Conservation (phyloP, 2,329 filamentous ascomycete species). For the Aspergillus versicolor region DNA sequence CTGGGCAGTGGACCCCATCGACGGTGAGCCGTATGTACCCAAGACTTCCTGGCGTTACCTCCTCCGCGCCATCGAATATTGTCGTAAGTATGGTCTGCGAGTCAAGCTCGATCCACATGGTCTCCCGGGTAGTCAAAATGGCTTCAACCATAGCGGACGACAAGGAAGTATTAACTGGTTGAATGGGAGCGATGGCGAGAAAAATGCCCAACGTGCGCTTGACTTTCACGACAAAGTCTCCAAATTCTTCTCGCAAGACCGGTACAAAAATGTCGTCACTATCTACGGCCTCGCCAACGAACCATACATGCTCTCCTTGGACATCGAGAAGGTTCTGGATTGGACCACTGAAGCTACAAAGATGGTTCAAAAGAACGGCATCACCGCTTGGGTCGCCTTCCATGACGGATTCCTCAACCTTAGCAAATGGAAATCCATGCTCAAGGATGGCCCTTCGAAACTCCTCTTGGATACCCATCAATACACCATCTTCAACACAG, state of each 20-base stretch:
- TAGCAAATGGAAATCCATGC: constrained; percentile 81
- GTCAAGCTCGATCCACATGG: constrained; percentile 92
- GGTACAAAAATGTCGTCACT: constrained; percentile 86
- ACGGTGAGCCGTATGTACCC: constrained; percentile 81
- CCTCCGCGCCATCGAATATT: constrained; percentile 88
- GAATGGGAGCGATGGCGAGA: constrained; percentile 78
- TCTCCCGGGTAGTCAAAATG: constrained; percentile 91
- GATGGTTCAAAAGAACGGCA: constrained; percentile 73
- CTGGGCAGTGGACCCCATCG: constrained; percentile 86
- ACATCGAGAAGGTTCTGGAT: constrained; percentile 63
- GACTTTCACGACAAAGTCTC: constrained; percentile 85
- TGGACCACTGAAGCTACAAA: constrained; percentile 78
- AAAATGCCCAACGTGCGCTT: constrained; percentile 77
- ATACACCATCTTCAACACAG: constrained; percentile 95
- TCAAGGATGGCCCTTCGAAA: constrained; percentile 65
- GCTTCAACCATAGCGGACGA: constrained; percentile 93
- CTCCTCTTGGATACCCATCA: constrained; percentile 96
- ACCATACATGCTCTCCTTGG: constrained; percentile 77
- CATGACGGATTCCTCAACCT: constrained; percentile 95
- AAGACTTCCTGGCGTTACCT: constrained; percentile 92
- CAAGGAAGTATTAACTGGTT: constrained; percentile 83
- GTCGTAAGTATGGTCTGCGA: constrained; percentile 84
- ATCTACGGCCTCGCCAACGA: constrained; percentile 97
- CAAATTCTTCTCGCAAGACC: constrained; percentile 87
- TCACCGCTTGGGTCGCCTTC: constrained; percentile 73